These are phyloP conservation scores for Isatis tinctoria DNA, from an alignment of 345 rosid species.

Conservation along the genomic window DNA sequence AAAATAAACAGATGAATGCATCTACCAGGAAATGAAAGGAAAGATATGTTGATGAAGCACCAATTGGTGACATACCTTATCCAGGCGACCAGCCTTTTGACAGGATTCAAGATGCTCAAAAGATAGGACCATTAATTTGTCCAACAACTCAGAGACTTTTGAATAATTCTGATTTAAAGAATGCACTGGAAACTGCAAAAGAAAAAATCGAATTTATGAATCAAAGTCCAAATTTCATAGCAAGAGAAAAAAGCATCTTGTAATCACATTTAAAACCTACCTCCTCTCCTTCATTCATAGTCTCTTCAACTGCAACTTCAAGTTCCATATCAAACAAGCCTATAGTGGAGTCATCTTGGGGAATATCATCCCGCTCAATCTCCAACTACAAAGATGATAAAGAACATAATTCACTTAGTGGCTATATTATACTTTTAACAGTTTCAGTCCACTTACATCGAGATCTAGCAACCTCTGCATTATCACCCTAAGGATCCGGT, in stretches of 20 bases:
- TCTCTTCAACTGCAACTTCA: conserved; percentile 48
- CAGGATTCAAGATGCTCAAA: conserved; percentile 83
- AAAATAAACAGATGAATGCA: background rate
- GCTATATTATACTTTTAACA: background rate
- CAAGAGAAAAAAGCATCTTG: background rate
- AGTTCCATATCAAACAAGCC: conserved; percentile 83
- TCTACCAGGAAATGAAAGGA: background rate
- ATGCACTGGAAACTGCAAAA: conserved; percentile 47
- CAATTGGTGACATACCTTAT: conserved; percentile 43
- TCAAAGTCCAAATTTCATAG: background rate
- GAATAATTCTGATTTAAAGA: conserved; percentile 39
- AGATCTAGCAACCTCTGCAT: conserved; percentile 71
- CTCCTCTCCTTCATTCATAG: conserved; percentile 42
- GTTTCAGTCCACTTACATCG: conserved; percentile 56
- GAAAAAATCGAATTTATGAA: too few relatives aligned
- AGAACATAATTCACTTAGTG: conserved; percentile 28
- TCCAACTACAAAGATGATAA: conserved; percentile 42
- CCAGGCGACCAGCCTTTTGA: conserved; percentile 50
- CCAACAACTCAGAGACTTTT: conserved; percentile 53
- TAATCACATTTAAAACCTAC: conserved; percentile 30
- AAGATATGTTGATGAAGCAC: background rate
- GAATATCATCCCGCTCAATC: conserved; percentile 74
- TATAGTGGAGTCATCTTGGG: conserved; percentile 59
- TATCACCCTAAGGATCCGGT: conserved; percentile 56
- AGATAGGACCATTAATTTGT: conserved; percentile 59